Conservation (phyloP, 1,284 basidiomycete species). For the Phellopilus nigrolimitatus region DNA sequence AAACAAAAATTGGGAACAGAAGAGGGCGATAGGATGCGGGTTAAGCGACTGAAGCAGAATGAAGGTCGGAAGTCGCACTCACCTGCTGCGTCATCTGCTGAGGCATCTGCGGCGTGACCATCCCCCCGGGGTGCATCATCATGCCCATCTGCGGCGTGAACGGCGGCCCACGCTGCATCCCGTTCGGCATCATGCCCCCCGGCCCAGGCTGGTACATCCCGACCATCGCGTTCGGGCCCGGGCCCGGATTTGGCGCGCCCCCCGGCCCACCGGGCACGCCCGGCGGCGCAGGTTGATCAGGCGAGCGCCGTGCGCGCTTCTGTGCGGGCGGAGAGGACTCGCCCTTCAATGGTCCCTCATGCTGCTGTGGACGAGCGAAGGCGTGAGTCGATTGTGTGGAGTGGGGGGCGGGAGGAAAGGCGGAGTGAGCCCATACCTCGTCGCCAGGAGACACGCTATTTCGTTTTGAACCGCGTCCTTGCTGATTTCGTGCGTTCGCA, state of each 20-base stretch:
- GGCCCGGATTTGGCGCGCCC: not conserved
- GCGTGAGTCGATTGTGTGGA: not conserved
- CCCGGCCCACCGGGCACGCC: not conserved
- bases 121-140: constrained; percentile 13
- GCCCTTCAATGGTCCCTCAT: constrained; percentile 11
- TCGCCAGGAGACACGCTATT: constrained; percentile 20
- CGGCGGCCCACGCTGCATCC: constrained; percentile 3
- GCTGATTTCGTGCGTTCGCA: constrained; percentile 6
- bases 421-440: constrained; percentile 8
- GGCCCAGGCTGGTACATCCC: constrained; percentile 8
- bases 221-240: constrained; percentile 4
- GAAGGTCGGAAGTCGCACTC: not conserved
- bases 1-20: not conserved
- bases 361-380: constrained; percentile 2
- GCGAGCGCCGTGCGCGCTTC: constrained; percentile 15
- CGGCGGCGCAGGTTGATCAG: constrained; percentile 11
- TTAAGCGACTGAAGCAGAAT: no score
- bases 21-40: no score
- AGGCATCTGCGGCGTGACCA: constrained; percentile 4
- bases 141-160: constrained; percentile 15
- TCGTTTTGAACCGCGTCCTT: constrained; percentile 18
- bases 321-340: constrained; percentile 18
- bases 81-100: constrained; percentile 13
- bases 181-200: constrained; percentile 3
- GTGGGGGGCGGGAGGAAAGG: not conserved